These are phyloP conservation scores for Perkinsus chesapeaki DNA, from an alignment of 169 alveolate genomes.

Conservation along the genomic window DNA sequence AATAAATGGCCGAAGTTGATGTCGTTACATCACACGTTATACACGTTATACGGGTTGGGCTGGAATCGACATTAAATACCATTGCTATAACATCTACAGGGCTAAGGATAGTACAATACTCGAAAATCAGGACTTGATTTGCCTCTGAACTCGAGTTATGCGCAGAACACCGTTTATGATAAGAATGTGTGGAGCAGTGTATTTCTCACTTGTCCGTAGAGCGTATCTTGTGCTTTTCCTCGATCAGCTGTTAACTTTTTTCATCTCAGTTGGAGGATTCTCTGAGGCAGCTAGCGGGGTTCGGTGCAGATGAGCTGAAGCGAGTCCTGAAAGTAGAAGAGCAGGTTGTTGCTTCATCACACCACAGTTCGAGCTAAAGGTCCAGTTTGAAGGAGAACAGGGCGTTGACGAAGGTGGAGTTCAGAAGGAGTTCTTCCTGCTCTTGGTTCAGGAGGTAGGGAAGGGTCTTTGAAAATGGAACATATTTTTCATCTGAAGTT, in stretches of 20 bases:
- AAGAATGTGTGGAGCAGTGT: no score
- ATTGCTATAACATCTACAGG: no score
- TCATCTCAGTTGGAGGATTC: not conserved
- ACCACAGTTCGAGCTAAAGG: constrained; percentile 40
- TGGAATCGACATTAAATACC: no score
- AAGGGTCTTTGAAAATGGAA: no score
- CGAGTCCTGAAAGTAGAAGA: not conserved
- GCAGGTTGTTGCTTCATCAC: not conserved
- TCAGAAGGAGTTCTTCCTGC: constrained; percentile 67
- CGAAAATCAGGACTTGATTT: no score
- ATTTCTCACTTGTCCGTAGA: not conserved
- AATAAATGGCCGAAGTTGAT: no score
- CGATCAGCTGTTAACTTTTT: not conserved
- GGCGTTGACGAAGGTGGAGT: constrained; percentile 87
- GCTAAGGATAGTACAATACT: no score
- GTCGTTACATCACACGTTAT: no score
- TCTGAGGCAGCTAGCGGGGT: not conserved
- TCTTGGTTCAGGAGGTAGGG: constrained; percentile 51
- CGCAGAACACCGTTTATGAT: no score
- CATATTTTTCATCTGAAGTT: no score
- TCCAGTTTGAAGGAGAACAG: constrained; percentile 66
- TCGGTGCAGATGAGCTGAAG: not conserved
- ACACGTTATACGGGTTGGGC: no score
- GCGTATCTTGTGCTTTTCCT: not conserved
- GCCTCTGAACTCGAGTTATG: no score